Evolutionary conservation across 2,329 filamentous ascomycete genomes (phyloP), one percentile per base, ranked within the genome.

Genomic region (Monosporascus sp.): DNA sequence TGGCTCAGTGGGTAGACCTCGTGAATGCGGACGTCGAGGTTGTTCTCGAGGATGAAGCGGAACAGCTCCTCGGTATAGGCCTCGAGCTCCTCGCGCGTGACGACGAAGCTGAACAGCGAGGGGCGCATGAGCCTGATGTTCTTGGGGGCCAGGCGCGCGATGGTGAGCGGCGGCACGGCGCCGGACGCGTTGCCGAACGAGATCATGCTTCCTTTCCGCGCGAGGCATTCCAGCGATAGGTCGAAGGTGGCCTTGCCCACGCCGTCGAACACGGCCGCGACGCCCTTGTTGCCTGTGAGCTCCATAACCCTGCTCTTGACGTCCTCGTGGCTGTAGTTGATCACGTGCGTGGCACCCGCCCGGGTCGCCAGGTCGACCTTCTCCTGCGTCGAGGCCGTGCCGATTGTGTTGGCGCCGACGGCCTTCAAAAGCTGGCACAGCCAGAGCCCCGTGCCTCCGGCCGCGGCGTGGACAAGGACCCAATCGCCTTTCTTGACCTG

Each of bases 231-330:
- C 58, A 96, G 68, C 63, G 86, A 87, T 20, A 82, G 77, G 60
- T 96, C 89, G 72, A 94, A 96, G 0, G 92, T 96, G 48, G 80
- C 79, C 73, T 90, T 90, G 14, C 91, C 92, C 3, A 96, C 89
- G 6, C 89, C 88, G 67, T 96, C 91, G 66, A 90, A 95, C 27
- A 96, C 86, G 9, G 86, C 90, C 57, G 83, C 81, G 2, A 87
- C 85, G 7, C 92, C 92, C 54, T 83, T 73, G 0, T 86, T 86
- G 2, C 76, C 81, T 0, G 90, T 96, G 48, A 89, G 83, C 66
- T 88, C 79, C 62, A 79, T 74, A 6, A 90, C 84, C 65, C 80
- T 76, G 38, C 68, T 70, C 52, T 80, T 80, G 24, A 86, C 73
- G 56, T 80, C 76, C 47, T 85, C 83, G 34, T 73, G 69, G 44